A percentile compares a stretch with the other conserved stretches of the same genome.
Evolutionary conservation across 108 stramenopile species (phyloP).

Genomic region (Fragilaria radians): DNA sequence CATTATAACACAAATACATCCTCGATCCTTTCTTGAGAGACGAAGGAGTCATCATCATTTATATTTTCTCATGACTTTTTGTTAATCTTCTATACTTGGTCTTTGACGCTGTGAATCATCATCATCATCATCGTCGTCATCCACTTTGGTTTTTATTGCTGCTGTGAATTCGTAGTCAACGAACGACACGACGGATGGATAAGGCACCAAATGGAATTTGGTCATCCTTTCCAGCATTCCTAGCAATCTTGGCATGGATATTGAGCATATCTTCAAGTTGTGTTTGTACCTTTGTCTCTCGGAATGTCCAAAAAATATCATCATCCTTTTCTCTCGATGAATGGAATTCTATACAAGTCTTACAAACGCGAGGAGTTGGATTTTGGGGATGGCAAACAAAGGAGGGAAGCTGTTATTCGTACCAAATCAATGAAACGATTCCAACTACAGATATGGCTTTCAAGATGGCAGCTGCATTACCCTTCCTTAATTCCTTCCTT

Average conservation of each 20-base stretch:
- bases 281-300: conserved; percentile 4
- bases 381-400: conserved; percentile 7
- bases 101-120: too few relatives aligned
- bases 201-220: conserved; percentile 6
- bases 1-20: neutral
- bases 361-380: conserved; percentile 2
- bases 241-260: conserved; percentile 6
- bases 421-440: neutral
- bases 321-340: neutral
- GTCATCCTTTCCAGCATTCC: conserved; percentile 2
- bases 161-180: neutral
- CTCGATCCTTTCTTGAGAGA: neutral
- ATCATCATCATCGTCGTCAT: too few relatives aligned
- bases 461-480: neutral
- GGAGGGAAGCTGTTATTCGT: neutral
- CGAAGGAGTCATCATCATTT: too few relatives aligned
- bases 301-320: neutral
- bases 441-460: neutral
- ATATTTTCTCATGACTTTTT: too few relatives aligned
- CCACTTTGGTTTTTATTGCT: too few relatives aligned
- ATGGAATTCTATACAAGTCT: neutral
- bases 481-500: neutral
- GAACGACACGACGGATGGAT: neutral
- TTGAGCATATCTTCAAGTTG: neutral
- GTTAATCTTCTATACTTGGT: too few relatives aligned